Base-by-base conservation (phyloP, 805 yeast genomes). In the Vanderwaltozyma verrucispora region DNA sequence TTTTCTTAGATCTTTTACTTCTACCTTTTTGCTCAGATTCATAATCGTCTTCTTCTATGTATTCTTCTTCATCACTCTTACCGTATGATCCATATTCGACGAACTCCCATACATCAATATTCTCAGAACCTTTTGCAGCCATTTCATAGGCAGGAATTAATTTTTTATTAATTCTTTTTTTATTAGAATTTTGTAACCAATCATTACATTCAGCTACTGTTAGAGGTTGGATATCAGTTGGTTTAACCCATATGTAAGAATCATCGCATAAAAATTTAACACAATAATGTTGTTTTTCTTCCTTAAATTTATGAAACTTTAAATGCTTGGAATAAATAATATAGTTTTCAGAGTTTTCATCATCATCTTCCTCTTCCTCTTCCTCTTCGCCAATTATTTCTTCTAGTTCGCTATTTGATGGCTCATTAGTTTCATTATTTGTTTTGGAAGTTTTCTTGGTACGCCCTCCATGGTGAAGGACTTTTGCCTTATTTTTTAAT, bases 161-260 rank as follows among this genome's bases (percentile, higher is more conserved):
- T 27, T 66, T 73, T 38, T 75, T 48, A 28, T 78, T 57, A 29
- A 55, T 56, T 15, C 53, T 53, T 77, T 84, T 80, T 17, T 68
- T 67, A 3, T 69, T 43, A 26, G 36, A 35, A 13, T 37, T 39
- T 24, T 44, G 30, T 32, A 54, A 32, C 57, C 60, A 50, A 9
- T 37, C 31, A 16, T 50, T 39, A 35, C 57, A 52, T 14, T 50
- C 51, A 15, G 48, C 48, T 5, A 38, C 21, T 6, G 45, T 36
- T 32, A 58, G 37, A n/a, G 41, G 30, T 17, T 45, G 39, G 32
- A 58, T 28, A 41, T 54, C 59, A 18, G 23, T 27, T 15, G 48
- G 45, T 36, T 53, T 59, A 12, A 54, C 46, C 63, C 63, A 59
- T 15, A 46, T 53, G 37, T 59, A 59, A 1, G 59, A 53, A 37